Percentiles rank a stretch among this genome's conserved stretches.
phyloP scores from a whole-genome alignment of 495 filamentous ascomycete species.

The Tuber microsphaerosporum region DNA sequence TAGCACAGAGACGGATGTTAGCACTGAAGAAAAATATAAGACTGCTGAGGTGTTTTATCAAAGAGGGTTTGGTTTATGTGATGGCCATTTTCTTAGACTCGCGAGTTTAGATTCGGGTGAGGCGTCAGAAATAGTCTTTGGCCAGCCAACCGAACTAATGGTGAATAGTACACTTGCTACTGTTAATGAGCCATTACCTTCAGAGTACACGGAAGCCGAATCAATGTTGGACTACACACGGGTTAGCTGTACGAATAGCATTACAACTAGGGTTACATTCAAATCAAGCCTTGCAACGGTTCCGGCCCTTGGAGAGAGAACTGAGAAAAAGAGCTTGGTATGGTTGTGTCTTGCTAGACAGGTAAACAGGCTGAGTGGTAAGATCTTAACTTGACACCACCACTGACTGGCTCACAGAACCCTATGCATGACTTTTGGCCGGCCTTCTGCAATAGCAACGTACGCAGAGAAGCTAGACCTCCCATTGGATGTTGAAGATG shows the following conservation, averaged over 20 bases:
- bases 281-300: conserved; percentile 40
- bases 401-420: conserved; percentile 35
- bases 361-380: conserved; percentile 33
- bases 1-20: conserved; percentile 35
- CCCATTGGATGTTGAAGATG: conserved; percentile 40
- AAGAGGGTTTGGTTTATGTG: conserved; percentile 40
- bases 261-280: conserved; percentile 47
- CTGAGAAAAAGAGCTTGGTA: conserved; percentile 48
- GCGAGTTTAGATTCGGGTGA: conserved; percentile 44
- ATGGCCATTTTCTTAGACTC: conserved; percentile 42
- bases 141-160: background rate
- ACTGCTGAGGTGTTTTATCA: conserved; percentile 45
- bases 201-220: conserved; percentile 47
- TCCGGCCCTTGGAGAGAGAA: conserved; percentile 44
- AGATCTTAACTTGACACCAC: background rate
- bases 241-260: conserved; percentile 45
- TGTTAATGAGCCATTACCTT: conserved; percentile 46
- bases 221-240: conserved; percentile 47
- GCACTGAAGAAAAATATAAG: conserved; percentile 39
- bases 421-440: conserved; percentile 49
- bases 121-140: conserved; percentile 1
- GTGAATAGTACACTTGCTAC: conserved; percentile 42
- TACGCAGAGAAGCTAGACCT: conserved; percentile 45
- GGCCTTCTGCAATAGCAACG: conserved; percentile 45
- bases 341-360: conserved; percentile 47